These are phyloP conservation scores for Geotrichum klebahnii DNA, from an alignment of 1,139 yeast species.

Conservation along the genomic window DNA sequence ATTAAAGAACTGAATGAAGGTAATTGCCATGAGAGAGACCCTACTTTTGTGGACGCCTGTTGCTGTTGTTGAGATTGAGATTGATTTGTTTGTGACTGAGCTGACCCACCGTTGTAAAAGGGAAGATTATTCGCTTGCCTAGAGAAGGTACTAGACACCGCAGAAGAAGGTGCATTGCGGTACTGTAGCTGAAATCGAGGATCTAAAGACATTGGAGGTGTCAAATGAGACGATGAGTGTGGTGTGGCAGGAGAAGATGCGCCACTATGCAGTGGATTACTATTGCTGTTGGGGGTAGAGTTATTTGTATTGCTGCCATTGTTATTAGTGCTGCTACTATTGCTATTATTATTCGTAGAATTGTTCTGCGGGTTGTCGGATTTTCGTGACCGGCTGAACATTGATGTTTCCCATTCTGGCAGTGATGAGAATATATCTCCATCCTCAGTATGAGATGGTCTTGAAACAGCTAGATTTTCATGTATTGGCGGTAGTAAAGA, in stretches of 20 bases:
- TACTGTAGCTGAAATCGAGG: background rate
- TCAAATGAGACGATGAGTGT: background rate
- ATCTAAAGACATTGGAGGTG: background rate
- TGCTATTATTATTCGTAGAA: background rate
- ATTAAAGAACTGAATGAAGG: constrained; percentile 3
- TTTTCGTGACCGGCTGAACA: constrained; percentile 8
- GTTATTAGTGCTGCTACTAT: background rate
- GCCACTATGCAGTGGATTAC: constrained; percentile 3
- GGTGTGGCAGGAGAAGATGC: background rate
- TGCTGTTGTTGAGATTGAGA: background rate
- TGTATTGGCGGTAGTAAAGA: constrained; percentile 1
- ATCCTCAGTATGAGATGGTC: background rate
- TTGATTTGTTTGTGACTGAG: background rate
- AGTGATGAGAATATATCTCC: constrained; percentile 15
- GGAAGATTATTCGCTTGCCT: background rate
- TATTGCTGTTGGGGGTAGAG: background rate
- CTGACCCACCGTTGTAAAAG: background rate
- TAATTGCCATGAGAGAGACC: background rate
- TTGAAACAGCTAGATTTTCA: background rate
- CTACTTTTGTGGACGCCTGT: background rate
- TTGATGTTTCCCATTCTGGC: constrained; percentile 16
- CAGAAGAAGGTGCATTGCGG: background rate
- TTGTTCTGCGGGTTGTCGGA: background rate
- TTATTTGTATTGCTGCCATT: background rate
- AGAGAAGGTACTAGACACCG: background rate